Conservation (phyloP, 2,329 filamentous ascomycete genomes). For the Xylariaceae sp. region DNA sequence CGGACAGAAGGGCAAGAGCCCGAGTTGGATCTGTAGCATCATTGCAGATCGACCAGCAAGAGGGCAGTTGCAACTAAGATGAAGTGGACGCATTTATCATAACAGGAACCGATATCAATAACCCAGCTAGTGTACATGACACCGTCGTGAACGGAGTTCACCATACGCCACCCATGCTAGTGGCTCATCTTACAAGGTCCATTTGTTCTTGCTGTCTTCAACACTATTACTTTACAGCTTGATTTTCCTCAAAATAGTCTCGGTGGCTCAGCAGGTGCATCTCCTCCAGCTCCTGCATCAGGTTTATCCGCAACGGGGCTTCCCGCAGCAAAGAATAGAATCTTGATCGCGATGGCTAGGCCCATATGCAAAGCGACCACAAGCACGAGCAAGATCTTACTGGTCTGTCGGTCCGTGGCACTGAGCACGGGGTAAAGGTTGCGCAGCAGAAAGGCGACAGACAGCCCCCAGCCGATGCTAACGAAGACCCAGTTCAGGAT, state of each 20-base stretch:
- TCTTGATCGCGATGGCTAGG: conserved; percentile 91
- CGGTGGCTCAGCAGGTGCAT: conserved; percentile 2
- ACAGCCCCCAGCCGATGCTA: conserved; percentile 75
- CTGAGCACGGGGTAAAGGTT: conserved; percentile 90
- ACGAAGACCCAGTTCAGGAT: conserved; percentile 94
- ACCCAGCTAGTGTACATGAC: conserved; percentile 14
- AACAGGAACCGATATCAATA: conserved; percentile 10
- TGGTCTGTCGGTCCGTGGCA: conserved; percentile 87
- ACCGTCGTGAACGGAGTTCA: conserved; percentile 4
- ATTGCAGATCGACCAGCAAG: too few species aligned
- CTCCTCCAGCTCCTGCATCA: conserved; percentile 10
- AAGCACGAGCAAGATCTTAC: conserved; percentile 78
- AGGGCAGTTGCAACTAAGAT: too few species aligned
- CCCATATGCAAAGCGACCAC: conserved; percentile 84
- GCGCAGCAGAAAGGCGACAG: conserved; percentile 76
- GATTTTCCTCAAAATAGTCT: not conserved
- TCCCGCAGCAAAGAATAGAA: conserved; percentile 87
- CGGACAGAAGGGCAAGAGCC: not conserved
- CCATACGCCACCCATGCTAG: conserved; percentile 12
- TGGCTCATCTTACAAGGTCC: not conserved
- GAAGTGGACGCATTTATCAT: too few species aligned
- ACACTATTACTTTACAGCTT: not conserved
- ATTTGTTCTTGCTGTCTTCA: too few species aligned
- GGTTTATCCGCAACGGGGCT: conserved; percentile 48
- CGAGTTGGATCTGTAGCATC: too few species aligned